Evolutionary conservation across 257 asterid species (phyloP).

Genomic region (Gentiana macrophylla): DNA sequence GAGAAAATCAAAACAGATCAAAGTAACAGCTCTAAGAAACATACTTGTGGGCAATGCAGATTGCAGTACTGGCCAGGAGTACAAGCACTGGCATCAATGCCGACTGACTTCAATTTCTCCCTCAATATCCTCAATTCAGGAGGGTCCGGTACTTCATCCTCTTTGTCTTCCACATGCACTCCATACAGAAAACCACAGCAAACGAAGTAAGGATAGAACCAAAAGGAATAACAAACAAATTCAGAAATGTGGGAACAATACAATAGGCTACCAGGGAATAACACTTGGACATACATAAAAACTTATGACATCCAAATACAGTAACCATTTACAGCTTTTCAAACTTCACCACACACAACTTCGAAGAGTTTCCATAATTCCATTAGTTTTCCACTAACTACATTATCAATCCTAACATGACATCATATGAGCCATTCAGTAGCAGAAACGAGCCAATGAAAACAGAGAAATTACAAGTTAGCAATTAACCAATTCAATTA

Average conservation of each 20-base stretch:
- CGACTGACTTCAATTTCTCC: constrained; percentile 44
- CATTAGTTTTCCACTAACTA: not conserved
- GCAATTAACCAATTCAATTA: no score
- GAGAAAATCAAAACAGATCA: constrained; percentile 1
- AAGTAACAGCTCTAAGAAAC: constrained; percentile 14
- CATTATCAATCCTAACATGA: not conserved
- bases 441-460: no score
- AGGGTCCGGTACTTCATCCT: constrained; percentile 25
- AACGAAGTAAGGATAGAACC: constrained; percentile 3
- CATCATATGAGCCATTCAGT: no score
- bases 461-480: no score
- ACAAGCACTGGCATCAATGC: constrained; percentile 34
- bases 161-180: constrained; percentile 29
- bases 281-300: not conserved
- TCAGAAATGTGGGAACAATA: not conserved
- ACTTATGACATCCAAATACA: not conserved
- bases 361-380: not conserved
- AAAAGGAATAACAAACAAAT: not conserved
- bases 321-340: not conserved
- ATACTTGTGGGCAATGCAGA: constrained; percentile 63
- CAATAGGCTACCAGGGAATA: not conserved
- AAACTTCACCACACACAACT: not conserved
- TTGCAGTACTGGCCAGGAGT: constrained; percentile 58
- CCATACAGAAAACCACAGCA: constrained; percentile 27
- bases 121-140: constrained; percentile 25